phyloP scores from a whole-genome alignment of 2,329 filamentous ascomycete genomes.

The Xylariaceae sp. region DNA sequence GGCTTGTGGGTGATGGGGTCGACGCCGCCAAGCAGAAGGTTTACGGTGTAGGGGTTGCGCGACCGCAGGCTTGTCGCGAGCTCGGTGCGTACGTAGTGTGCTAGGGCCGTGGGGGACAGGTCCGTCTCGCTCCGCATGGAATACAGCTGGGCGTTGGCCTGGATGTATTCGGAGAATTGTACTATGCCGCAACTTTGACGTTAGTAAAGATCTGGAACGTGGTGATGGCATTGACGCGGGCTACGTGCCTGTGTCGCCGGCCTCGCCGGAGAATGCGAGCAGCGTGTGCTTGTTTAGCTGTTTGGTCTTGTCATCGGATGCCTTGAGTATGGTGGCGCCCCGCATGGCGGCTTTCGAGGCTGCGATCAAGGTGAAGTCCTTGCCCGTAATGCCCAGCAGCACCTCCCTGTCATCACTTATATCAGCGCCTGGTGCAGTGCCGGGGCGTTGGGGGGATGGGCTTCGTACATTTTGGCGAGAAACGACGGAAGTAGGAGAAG shows the following conservation, averaged over 20 bases:
- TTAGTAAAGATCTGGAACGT: constrained; percentile 9
- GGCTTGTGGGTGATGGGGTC: constrained; percentile 90
- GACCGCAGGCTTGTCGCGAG: constrained; percentile 87
- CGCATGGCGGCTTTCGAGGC: constrained; percentile 98
- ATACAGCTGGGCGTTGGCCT: constrained; percentile 97
- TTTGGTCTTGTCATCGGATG: constrained; percentile 93
- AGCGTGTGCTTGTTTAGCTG: constrained; percentile 88
- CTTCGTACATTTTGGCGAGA: constrained; percentile 19
- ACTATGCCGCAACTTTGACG: constrained; percentile 49
- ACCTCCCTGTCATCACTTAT: constrained; percentile 68
- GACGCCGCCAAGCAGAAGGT: constrained; percentile 88
- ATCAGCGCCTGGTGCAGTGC: not conserved
- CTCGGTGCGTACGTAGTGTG: constrained; percentile 90
- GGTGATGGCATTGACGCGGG: not conserved
- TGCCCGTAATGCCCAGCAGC: constrained; percentile 94
- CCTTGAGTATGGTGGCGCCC: constrained; percentile 92
- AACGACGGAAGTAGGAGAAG: constrained; percentile 9
- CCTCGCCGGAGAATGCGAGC: constrained; percentile 93
- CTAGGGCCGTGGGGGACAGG: constrained; percentile 81
- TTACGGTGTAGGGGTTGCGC: constrained; percentile 93
- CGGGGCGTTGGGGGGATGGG: not conserved
- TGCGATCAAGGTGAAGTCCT: constrained; percentile 97
- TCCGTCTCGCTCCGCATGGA: constrained; percentile 96
- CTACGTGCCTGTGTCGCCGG: constrained; percentile 80
- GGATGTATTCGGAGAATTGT: constrained; percentile 98